phyloP scores from a whole-genome alignment of 2,329 filamentous ascomycete genomes.

The Colletotrichum chrysophilum region DNA sequence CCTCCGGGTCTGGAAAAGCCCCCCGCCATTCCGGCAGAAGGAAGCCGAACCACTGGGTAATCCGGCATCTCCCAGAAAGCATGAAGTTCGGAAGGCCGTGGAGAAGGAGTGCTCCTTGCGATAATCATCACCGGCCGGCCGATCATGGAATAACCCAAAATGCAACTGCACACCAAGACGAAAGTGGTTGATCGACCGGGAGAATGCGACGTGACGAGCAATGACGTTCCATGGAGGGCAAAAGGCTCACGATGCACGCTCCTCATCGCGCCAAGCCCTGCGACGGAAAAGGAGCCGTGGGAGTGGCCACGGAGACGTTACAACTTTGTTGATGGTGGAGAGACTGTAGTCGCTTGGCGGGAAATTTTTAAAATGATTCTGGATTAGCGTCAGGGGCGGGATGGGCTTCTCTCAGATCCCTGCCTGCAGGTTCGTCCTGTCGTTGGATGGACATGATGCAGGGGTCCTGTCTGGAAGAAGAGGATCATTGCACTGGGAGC shows the following conservation, averaged over 20 bases:
- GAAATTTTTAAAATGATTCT: background rate
- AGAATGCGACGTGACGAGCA: background rate
- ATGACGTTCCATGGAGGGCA: background rate
- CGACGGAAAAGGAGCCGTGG: background rate
- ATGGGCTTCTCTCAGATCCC: background rate
- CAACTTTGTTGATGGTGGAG: background rate
- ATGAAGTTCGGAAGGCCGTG: background rate
- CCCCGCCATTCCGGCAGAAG: background rate
- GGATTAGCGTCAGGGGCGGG: constrained; percentile 5
- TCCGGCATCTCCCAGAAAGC: background rate
- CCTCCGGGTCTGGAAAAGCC: background rate
- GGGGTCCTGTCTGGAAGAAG: background rate
- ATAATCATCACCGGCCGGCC: background rate
- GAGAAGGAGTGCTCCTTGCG: background rate
- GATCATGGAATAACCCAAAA: background rate
- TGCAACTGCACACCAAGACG: too few relatives aligned
- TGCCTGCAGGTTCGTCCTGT: background rate
- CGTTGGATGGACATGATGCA: background rate
- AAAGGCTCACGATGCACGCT: background rate
- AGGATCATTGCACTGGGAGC: background rate
- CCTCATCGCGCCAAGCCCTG: background rate
- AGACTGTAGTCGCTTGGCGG: constrained; percentile 1
- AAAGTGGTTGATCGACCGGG: background rate
- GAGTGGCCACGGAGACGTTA: background rate
- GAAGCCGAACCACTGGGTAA: background rate